Evolutionary conservation across 768 basidiomycete genomes (phyloP).

Genomic region (Boletus edulis): DNA sequence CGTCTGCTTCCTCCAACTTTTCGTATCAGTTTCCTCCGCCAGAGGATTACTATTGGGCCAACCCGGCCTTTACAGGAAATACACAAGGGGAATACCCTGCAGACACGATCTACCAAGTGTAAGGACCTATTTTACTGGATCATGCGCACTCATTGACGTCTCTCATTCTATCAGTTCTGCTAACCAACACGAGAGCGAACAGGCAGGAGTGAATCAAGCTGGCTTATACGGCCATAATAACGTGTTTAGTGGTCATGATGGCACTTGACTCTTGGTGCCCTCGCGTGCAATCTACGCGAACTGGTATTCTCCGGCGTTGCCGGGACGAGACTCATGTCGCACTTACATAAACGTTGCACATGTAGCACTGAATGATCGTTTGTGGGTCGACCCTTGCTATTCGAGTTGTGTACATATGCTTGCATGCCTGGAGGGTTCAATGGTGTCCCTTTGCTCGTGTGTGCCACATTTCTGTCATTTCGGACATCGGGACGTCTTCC

Average conservation of each 20-base stretch:
- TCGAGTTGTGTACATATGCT: background rate
- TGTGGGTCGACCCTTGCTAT: background rate
- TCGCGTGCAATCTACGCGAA: background rate
- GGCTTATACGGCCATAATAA: conserved; percentile 4
- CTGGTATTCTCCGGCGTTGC: background rate
- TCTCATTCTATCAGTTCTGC: conserved; percentile 3
- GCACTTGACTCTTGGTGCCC: conserved; percentile 2
- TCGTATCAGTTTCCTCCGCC: background rate
- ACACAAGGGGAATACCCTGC: conserved; percentile 6
- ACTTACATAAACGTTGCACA: conserved; percentile 5
- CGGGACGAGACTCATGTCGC: background rate
- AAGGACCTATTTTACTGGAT: background rate
- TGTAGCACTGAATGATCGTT: background rate
- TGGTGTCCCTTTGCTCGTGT: conserved; percentile 21
- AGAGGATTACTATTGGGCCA: background rate
- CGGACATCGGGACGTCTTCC: conserved; percentile 10
- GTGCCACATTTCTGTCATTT: conserved; percentile 23
- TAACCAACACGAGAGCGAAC: conserved; percentile 7
- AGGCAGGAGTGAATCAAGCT: conserved; percentile 8
- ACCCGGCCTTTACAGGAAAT: background rate
- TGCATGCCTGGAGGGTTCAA: conserved; percentile 1
- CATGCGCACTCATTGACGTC: background rate
- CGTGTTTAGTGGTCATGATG: conserved; percentile 12
- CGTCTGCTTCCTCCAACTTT: conserved; percentile 1
- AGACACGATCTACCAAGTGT: conserved; percentile 7